phyloP scores from a whole-genome alignment of 139 green algal species.

The Tetraselmis striata region DNA sequence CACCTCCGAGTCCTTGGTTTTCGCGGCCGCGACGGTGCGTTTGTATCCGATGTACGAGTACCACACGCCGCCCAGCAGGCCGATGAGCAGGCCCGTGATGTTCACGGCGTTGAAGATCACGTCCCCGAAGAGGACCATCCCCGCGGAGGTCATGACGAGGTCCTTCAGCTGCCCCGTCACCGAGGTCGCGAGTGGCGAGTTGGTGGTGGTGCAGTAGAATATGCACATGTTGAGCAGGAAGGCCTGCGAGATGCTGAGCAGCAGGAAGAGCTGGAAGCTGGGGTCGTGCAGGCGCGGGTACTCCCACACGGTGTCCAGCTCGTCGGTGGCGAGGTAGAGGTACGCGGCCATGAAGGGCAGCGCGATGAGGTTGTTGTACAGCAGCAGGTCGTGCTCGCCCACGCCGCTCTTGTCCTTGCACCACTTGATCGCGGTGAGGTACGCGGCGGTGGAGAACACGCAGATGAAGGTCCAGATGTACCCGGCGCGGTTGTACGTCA shows the following conservation, averaged over 20 bases:
- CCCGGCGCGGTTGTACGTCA: constrained; percentile 35
- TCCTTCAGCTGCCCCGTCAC: constrained; percentile 55
- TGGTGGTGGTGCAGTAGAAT: constrained; percentile 47
- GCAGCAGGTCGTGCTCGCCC: constrained; percentile 33
- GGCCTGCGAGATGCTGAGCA: constrained; percentile 38
- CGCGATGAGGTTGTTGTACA: constrained; percentile 47
- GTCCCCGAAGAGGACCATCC: constrained; percentile 44
- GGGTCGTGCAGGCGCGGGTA: constrained; percentile 25
- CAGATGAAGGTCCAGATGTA: constrained; percentile 48
- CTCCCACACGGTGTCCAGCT: constrained; percentile 17
- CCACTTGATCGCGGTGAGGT: constrained; percentile 39
- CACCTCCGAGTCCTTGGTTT: not conserved
- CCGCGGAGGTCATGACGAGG: constrained; percentile 41
- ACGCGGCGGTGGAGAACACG: constrained; percentile 39
- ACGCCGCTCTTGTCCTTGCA: constrained; percentile 34
- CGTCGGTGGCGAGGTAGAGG: constrained; percentile 28
- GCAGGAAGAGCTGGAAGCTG: constrained; percentile 32
- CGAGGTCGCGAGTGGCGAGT: constrained; percentile 44
- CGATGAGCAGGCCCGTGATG: constrained; percentile 16
- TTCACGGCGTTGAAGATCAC: constrained; percentile 26
- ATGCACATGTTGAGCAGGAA: constrained; percentile 58
- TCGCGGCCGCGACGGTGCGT: not conserved
- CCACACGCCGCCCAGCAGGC: constrained; percentile 20
- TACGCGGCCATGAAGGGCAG: constrained; percentile 41
- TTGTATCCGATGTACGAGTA: constrained; percentile 16